Base-by-base conservation (phyloP, 345 rosid genomes). In the Durio zibethinus region DNA sequence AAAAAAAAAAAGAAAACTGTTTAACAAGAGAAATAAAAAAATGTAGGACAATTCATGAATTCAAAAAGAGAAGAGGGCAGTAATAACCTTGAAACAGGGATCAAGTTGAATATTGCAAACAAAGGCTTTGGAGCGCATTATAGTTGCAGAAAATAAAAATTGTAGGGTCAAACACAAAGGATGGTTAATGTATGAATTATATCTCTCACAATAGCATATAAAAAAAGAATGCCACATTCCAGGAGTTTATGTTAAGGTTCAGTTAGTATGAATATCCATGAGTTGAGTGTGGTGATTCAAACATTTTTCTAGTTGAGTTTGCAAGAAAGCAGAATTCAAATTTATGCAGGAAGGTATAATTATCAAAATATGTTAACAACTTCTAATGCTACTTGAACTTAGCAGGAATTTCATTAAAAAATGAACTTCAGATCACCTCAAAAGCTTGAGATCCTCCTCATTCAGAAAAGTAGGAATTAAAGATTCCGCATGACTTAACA, bases 401-500 rank as follows among this genome's bases (percentile, higher is more conserved):
- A 16, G 48, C 47, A 35, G 66, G 81, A 68, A 61, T 35, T 64
- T 42, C 35, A 63, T 70, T 2, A 15, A 43, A 67, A 48, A 5
- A 31, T 56, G 53, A 79, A 73, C 61, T 29, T 73, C 60, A 72
- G 76, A 82, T 83, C 78, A 92, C 98, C 99, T 94, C 50, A 97
- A 80, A 71, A 92, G 89, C 38, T 85, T 82, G 69, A 92, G 83
- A 87, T 97, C 98, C 65, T 92, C 97, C 65, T 86, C 90, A 21
- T 82, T 89, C 85, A 93, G 80, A 78, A 78, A 84, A 80, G 75
- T 87, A 53, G 97, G 94, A 86, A 86, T 86, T 73, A 92, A 83
- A 76, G 97, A 97, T 78, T 97, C 96, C 16, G 98, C 98, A 45
- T 97, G 98, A 83, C 90, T 85, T 80, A 94, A 79, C 78, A 97